These are phyloP conservation scores for Immersiella caudata DNA, from an alignment of 495 filamentous ascomycete species.

Conservation along the genomic window DNA sequence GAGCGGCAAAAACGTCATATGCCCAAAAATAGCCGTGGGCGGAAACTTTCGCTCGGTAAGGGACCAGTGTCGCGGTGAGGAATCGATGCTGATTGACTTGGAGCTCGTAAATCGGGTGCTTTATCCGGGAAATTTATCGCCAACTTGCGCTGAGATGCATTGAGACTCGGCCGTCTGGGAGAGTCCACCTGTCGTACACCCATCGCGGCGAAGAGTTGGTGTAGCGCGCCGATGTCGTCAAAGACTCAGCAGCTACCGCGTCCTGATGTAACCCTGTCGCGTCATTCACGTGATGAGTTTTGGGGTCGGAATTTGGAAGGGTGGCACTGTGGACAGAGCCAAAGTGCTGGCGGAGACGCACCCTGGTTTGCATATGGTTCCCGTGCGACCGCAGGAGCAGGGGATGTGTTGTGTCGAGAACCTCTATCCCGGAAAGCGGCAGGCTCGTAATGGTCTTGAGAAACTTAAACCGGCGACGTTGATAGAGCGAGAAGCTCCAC, in stretches of 20 bases:
- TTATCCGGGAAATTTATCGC: slow-evolving; percentile 17
- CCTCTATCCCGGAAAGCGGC: no score
- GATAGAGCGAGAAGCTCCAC: background rate
- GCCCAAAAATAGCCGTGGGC: slow-evolving; percentile 21
- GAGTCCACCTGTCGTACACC: background rate
- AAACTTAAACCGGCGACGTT: background rate
- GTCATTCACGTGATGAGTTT: background rate
- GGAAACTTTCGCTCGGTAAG: background rate
- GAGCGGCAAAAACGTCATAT: slow-evolving; percentile 21
- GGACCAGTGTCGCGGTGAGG: background rate
- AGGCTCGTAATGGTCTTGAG: no score
- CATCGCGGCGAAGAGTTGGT: background rate
- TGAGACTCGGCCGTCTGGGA: background rate
- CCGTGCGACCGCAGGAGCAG: background rate
- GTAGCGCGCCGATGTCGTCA: background rate
- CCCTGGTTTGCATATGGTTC: background rate
- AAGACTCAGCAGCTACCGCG: background rate
- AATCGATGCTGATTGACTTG: background rate
- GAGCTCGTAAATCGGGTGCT: background rate
- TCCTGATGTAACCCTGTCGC: background rate
- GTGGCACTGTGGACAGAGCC: background rate
- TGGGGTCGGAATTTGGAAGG: background rate
- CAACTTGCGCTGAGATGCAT: background rate
- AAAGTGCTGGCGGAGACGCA: background rate
- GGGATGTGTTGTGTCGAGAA: no score